phyloP scores from a whole-genome alignment of 1,284 basidiomycete genomes.

The Neonothopanus nambi region DNA sequence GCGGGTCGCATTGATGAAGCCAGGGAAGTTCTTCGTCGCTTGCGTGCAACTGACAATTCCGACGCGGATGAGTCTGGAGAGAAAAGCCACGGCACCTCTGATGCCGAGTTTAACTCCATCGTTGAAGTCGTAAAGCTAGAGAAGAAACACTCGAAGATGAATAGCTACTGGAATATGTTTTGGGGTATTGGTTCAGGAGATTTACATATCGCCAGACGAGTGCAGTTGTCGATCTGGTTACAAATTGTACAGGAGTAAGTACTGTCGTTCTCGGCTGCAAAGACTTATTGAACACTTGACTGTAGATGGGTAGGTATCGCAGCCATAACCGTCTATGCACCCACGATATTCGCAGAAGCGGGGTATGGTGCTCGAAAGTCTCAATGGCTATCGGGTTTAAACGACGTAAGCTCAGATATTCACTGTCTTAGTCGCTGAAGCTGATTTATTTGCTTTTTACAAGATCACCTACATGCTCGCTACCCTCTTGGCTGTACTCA shows the following conservation, averaged over 20 bases:
- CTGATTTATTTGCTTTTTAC: not conserved
- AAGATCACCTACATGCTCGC: conserved; percentile 48
- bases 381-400: conserved; percentile 48
- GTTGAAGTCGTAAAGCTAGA: conserved; percentile 42
- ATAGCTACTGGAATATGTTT: conserved; percentile 49
- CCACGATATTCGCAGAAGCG: conserved; percentile 48
- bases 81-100: conserved; percentile 17
- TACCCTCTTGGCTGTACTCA: conserved; percentile 45
- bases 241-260: conserved; percentile 51
- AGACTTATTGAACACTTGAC: not conserved
- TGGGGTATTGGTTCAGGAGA: conserved; percentile 41
- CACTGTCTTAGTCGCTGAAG: not conserved
- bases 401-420: conserved; percentile 38
- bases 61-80: conserved; percentile 11
- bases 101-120: conserved; percentile 42
- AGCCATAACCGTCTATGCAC: conserved; percentile 51
- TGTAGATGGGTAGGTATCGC: conserved; percentile 51
- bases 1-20: conserved; percentile 50
- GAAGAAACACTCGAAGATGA: conserved; percentile 41
- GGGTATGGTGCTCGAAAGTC: conserved; percentile 46
- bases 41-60: conserved; percentile 9
- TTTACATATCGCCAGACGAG: conserved; percentile 45
- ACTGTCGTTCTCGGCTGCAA: not conserved
- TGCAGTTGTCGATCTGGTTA: conserved; percentile 50
- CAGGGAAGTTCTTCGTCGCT: conserved; percentile 34